phyloP scores from a whole-genome alignment of 1,139 yeast species.

The Blastobotrys indianensis region DNA sequence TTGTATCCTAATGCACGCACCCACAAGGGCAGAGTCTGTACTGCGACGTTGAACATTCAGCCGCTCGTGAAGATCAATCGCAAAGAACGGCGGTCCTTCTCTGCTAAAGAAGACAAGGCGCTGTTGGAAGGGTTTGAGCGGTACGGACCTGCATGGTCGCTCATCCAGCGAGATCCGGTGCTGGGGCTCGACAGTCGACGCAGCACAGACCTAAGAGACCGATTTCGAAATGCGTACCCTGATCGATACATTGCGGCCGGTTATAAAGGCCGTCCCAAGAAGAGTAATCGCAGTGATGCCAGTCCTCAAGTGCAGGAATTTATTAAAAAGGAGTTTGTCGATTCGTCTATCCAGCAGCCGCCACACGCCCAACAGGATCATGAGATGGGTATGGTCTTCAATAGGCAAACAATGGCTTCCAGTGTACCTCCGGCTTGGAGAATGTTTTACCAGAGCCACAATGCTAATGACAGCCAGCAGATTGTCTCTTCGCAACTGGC shows the following conservation, averaged over 20 bases:
- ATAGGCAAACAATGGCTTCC: too few relatives aligned
- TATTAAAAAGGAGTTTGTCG: too few relatives aligned
- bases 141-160: conserved; percentile 87
- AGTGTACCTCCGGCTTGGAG: too few relatives aligned
- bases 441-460: too few relatives aligned
- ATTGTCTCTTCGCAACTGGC: too few relatives aligned
- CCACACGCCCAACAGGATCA: too few relatives aligned
- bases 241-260: conserved; percentile 41
- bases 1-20: conserved; percentile 42
- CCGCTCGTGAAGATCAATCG: conserved; percentile 37
- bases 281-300: not conserved
- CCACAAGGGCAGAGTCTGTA: conserved; percentile 21
- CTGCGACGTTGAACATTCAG: conserved; percentile 2
- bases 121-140: conserved; percentile 61
- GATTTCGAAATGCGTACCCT: conserved; percentile 43
- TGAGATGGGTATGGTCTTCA: too few relatives aligned
- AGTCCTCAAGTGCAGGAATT: not conserved
- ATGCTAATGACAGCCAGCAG: too few relatives aligned
- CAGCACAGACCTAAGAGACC: conserved; percentile 40
- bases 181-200: conserved; percentile 37
- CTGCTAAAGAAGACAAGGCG: conserved; percentile 69
- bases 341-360: too few relatives aligned
- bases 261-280: conserved; percentile 33
- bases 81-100: conserved; percentile 42
- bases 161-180: conserved; percentile 47